Base-by-base conservation (phyloP, 2,329 filamentous ascomycete species). In the Verticillium albo-atrum region DNA sequence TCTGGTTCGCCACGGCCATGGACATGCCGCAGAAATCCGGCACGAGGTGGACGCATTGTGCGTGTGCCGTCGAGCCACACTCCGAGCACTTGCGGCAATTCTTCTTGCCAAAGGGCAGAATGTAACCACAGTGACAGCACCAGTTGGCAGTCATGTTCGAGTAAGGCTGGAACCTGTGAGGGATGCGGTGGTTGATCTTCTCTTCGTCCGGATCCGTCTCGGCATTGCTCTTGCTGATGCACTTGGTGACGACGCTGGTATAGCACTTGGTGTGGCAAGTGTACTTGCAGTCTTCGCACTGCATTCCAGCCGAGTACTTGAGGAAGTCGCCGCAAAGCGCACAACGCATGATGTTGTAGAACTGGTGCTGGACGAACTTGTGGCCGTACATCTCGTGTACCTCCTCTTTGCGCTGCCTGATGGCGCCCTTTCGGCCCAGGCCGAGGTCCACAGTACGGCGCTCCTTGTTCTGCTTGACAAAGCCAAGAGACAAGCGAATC, bases 321-420 rank as follows among this genome's bases (percentile, higher is more conserved):
- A 99, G 89, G 71, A 99, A 98, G 67, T 99, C 95, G 61, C 93
- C 95, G 73, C 95, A 99, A 35, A 98, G 87, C 15, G 95, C 95
- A 76, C 95, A 99, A 63, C 95, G 94, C 95, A 99, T 99, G 71
- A 99, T 97, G 82, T 98, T 99, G 87, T 98, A 99, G 76, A 99
- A 99, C 74, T 97, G 95, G 74, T 97, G 93, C 70, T 95, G 91
- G 59, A 98, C 89, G 71, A 99, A 99, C 78, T 98, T 99, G 87
- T 99, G 95, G 55, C 95, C 95, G 72, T 97, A 97, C 82, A 97
- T 97, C 78, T 99, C 95, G 77, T 97, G 91, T 4, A 99, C 89
- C 70, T 98, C 93, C 75, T 99, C 95, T 79, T 99, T 99, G 71
- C 92, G 91, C 77, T 99, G 94, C 66, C 95, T 91, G 66, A 99